Evolutionary conservation across 805 yeast genomes (phyloP), one percentile per base, ranked within the genome.

Genomic region (Wickerhamomyces rabaulensis): DNA sequence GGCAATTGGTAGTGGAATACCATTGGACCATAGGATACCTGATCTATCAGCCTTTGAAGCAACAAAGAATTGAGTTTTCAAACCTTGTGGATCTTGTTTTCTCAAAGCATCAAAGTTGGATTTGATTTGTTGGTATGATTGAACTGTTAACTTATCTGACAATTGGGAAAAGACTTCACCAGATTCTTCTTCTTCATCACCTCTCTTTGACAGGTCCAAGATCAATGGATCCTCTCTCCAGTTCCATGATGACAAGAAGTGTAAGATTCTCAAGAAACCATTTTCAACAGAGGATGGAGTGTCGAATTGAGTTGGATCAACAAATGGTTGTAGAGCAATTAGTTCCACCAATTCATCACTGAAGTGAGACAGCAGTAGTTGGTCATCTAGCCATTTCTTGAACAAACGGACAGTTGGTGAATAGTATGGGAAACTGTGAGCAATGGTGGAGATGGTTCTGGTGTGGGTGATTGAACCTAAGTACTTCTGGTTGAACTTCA

Each of bases 151-250:
- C 51, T 71, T 79, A 50, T 86, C 94, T 23, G 80, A 74, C 27
- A 82, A 64, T 43, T 73, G 75, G 44, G 72, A 72, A 52, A 68
- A 63, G 35, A 61, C 71, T 13, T 60, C 68, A 17, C 61, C 41
- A 31, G 63, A 68, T 21, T 66, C 71, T 8, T 66, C 71, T 8
- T 70, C 67, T 45, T 66, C 63, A 17, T 64, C 66, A 9, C 62
- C 59, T 50, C 78, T 77, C 47, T 73, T 81, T 13, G 84, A 80
- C 54, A 88, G 67, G 58, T 94, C 97, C 50, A 94, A 67, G 45
- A 91, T 78, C 50, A 94, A 67, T 1, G 96, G 85, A 41, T 84
- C 89, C 52, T 87, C 95, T 56, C 79, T 84, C 99, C 99, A 94
- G 64, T 94, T 90, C 99, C 99, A 94, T 39, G 67, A 67, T 22